These are phyloP conservation scores for Eucalyptus regnans DNA, from an alignment of 345 rosid genomes.

Conservation along the genomic window DNA sequence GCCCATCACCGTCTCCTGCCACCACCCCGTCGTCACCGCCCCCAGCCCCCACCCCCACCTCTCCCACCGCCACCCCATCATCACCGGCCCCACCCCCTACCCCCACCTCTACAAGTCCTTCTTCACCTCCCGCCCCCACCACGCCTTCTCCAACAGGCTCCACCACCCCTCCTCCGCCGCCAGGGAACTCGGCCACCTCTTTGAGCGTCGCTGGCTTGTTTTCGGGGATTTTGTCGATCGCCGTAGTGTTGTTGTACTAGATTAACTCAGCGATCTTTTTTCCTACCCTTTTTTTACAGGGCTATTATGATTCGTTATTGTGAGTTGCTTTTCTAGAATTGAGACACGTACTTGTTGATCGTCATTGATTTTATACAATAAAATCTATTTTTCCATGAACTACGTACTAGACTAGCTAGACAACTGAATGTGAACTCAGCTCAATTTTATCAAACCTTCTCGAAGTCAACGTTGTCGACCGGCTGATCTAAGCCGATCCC, in stretches of 20 bases:
- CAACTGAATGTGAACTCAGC: background rate
- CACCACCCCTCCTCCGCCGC: constrained; percentile 18
- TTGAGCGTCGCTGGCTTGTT: constrained; percentile 10
- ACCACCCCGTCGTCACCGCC: background rate
- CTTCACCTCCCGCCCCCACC: background rate
- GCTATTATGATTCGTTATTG: background rate
- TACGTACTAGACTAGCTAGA: background rate
- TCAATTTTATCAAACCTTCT: background rate
- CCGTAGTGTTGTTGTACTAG: constrained; percentile 24
- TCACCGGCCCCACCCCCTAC: background rate
- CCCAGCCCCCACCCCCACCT: background rate
- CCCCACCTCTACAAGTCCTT: background rate
- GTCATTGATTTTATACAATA: background rate
- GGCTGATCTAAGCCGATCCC: background rate
- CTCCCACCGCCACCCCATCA: background rate
- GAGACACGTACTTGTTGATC: background rate
- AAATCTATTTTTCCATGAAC: background rate
- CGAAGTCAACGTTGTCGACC: background rate
- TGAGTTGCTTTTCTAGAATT: background rate
- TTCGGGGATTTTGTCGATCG: constrained; percentile 6
- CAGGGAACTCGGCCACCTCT: constrained; percentile 26
- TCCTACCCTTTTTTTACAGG: background rate
- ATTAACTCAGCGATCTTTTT: background rate
- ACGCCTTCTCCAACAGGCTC: constrained; percentile 8
- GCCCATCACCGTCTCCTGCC: background rate